Evolutionary conservation across 805 yeast genomes (phyloP).

Genomic region (Wickerhamomyces alni): DNA sequence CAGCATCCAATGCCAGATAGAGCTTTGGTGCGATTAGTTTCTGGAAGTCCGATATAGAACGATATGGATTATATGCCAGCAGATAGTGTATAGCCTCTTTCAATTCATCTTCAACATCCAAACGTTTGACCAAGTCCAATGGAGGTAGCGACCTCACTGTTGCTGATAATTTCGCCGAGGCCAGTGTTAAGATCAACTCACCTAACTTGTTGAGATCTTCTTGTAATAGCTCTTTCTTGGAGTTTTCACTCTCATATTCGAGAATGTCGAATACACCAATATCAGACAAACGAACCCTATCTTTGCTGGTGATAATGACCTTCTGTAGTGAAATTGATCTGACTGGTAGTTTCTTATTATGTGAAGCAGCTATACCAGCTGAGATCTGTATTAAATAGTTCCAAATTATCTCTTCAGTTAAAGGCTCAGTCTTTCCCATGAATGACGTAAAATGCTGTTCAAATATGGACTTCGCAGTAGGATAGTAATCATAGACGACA

Average conservation of each 20-base stretch:
- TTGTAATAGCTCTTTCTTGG: constrained; percentile 32
- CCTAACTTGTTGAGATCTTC: constrained; percentile 61
- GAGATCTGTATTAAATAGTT: constrained; percentile 67
- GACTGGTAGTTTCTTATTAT: constrained; percentile 56
- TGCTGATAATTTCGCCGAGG: constrained; percentile 30
- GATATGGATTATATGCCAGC: constrained; percentile 21
- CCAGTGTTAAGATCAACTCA: constrained; percentile 48
- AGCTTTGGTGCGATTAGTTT: constrained; percentile 38
- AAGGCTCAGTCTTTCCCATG: constrained; percentile 33
- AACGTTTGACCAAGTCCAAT: constrained; percentile 17
- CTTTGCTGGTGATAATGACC: constrained; percentile 65
- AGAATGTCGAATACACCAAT: constrained; percentile 70
- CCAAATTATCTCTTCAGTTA: constrained; percentile 72
- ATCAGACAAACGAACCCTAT: constrained; percentile 65
- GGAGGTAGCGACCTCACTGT: constrained; percentile 7
- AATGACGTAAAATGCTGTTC: constrained; percentile 58
- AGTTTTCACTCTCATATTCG: constrained; percentile 28
- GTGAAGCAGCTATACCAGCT: constrained; percentile 62
- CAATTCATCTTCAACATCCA: constrained; percentile 39
- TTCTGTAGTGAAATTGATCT: constrained; percentile 60
- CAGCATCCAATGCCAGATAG: constrained; percentile 40
- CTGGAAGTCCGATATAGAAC: constrained; percentile 29
- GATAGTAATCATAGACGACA: constrained; percentile 80
- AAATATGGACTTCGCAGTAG: constrained; percentile 62
- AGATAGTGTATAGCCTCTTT: constrained; percentile 37